Conservation (phyloP, 129 eudicot species). For the Apium graveolens region DNA sequence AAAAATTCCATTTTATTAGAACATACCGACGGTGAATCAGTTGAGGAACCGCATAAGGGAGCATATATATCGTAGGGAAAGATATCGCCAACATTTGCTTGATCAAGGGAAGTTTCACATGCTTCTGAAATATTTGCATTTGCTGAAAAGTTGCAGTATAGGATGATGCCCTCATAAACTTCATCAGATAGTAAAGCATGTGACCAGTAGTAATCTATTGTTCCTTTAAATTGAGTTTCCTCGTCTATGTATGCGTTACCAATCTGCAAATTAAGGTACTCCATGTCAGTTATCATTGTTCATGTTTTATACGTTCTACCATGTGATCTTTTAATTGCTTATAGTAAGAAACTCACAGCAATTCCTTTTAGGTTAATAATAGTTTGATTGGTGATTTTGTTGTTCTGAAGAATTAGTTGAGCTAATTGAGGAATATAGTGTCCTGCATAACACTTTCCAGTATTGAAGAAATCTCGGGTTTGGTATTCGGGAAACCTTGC, state of each 20-base stretch:
- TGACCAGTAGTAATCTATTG: slow-evolving; percentile 37
- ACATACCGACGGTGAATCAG: slow-evolving; percentile 33
- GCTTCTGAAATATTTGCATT: slow-evolving; percentile 17
- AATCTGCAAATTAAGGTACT: too few species aligned
- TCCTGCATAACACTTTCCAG: slow-evolving; percentile 60
- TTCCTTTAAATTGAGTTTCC: too few species aligned
- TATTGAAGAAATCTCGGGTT: slow-evolving; percentile 40
- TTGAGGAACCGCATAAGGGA: slow-evolving; percentile 35
- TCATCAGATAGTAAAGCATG: slow-evolving; percentile 51
- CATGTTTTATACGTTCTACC: neutral
- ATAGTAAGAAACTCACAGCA: slow-evolving; percentile 37
- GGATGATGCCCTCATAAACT: slow-evolving; percentile 29
- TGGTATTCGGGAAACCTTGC: slow-evolving; percentile 54
- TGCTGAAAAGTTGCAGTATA: slow-evolving; percentile 46
- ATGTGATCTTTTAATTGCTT: neutral
- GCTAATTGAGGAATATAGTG: slow-evolving; percentile 67
- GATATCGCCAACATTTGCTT: slow-evolving; percentile 28
- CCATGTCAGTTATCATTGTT: neutral
- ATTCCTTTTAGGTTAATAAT: slow-evolving; percentile 55
- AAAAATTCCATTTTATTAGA: too few species aligned
- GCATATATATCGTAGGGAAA: slow-evolving; percentile 43
- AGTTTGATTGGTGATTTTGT: slow-evolving; percentile 53
- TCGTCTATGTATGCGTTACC: too few species aligned
- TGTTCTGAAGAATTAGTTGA: slow-evolving; percentile 39
- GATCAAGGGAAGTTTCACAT: slow-evolving; percentile 10